Conservation (phyloP, 169 alveolate species). For the Besnoitia besnoiti region DNA sequence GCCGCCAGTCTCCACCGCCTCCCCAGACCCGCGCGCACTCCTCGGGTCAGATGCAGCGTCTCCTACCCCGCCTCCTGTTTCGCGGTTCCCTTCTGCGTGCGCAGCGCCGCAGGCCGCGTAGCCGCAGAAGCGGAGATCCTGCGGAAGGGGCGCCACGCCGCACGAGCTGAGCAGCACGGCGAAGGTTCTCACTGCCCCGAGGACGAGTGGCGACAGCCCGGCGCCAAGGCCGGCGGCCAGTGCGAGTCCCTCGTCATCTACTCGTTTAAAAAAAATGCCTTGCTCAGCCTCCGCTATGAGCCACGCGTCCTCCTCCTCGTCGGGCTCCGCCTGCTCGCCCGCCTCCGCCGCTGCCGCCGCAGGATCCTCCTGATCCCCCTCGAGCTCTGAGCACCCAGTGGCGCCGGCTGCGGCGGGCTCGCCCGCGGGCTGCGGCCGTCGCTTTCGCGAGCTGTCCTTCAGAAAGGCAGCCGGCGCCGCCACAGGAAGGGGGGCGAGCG, state of each 20-base stretch:
- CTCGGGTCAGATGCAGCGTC: neutral
- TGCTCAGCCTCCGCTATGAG: neutral
- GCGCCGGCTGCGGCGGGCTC: neutral
- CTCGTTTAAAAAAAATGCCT: neutral
- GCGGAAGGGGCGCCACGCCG: conserved; percentile 58
- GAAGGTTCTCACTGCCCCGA: conserved; percentile 56
- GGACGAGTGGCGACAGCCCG: conserved; percentile 50
- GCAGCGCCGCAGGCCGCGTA: neutral
- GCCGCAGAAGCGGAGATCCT: conserved; percentile 46
- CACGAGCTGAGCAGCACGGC: conserved; percentile 61
- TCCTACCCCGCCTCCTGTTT: neutral
- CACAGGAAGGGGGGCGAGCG: conserved; percentile 14
- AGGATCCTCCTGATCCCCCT: neutral
- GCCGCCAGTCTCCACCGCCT: neutral
- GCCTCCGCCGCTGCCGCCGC: neutral
- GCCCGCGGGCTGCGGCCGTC: neutral
- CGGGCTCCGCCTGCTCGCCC: neutral
- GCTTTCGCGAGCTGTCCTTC: neutral
- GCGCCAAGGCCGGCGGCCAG: neutral
- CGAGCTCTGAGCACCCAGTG: neutral
- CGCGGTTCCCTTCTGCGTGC: neutral
- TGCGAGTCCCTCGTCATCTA: neutral
- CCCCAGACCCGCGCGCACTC: neutral
- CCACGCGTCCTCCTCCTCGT: neutral
- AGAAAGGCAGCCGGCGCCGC: neutral